Evolutionary conservation across 1,139 yeast species (phyloP).

Genomic region (Lodderomyces margitis): DNA sequence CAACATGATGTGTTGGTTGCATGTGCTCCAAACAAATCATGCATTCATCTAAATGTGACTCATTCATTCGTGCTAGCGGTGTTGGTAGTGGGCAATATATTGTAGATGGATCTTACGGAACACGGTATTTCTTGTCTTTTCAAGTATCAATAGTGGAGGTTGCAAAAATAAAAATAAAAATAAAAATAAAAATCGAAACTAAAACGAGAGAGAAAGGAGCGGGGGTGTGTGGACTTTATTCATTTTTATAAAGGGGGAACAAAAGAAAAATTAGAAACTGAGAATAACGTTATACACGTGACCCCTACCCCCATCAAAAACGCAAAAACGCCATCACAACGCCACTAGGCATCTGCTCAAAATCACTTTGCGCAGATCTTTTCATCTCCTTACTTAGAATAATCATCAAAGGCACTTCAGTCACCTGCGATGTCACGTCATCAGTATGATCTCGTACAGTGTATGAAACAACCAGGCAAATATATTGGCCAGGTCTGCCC

Average conservation of each 20-base stretch:
- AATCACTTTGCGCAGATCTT: too few species aligned
- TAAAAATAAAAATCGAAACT: too few species aligned
- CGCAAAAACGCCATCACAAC: too few species aligned
- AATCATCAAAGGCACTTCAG: too few species aligned
- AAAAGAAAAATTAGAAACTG: not conserved
- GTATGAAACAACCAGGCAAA: conserved; percentile 84
- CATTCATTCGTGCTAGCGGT: not conserved
- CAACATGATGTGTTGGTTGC: conserved; percentile 21
- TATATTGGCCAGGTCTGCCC: conserved; percentile 69
- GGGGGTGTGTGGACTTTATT: not conserved
- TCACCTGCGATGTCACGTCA: conserved; percentile 73
- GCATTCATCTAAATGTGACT: conserved; percentile 28
- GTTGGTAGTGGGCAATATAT: not conserved
- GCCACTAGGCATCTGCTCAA: not conserved
- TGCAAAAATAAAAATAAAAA: too few species aligned
- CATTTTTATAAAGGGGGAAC: too few species aligned
- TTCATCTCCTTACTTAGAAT: too few species aligned
- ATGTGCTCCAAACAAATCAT: conserved; percentile 49
- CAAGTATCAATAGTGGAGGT: not conserved
- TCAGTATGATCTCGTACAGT: conserved; percentile 81
- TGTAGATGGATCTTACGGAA: not conserved
- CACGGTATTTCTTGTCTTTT: not conserved
- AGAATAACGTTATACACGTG: not conserved
- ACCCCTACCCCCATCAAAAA: not conserved
- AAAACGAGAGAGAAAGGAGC: conserved; percentile 1